These are phyloP conservation scores for Boletellus ananas DNA, from an alignment of 768 basidiomycete species.

Conservation along the genomic window DNA sequence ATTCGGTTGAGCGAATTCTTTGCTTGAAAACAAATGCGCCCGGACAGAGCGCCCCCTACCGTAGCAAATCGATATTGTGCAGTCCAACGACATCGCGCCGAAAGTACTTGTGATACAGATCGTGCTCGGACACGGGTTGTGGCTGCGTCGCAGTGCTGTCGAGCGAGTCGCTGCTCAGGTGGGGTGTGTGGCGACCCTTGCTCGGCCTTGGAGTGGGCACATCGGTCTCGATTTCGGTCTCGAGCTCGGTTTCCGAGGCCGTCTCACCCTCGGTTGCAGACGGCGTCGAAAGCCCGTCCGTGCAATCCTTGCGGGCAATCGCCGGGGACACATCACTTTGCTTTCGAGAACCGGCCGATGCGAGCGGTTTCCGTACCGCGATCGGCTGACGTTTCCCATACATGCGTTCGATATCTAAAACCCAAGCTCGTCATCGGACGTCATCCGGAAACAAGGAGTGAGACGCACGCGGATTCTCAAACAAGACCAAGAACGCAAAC, in stretches of 20 bases:
- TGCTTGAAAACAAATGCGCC: neutral
- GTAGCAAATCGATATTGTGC: constrained; percentile 76
- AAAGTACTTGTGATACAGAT: constrained; percentile 88
- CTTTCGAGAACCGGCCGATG: constrained; percentile 22
- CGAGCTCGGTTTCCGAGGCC: constrained; percentile 66
- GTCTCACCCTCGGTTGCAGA: constrained; percentile 69
- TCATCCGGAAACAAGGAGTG: constrained; percentile 26
- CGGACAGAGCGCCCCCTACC: constrained; percentile 48
- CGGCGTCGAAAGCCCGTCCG: constrained; percentile 48
- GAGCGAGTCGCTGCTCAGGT: constrained; percentile 5
- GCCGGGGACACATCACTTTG: constrained; percentile 10
- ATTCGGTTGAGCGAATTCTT: constrained; percentile 22
- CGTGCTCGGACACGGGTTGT: constrained; percentile 66
- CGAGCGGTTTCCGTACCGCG: constrained; percentile 72
- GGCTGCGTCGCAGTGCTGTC: neutral
- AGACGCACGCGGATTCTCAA: constrained; percentile 92
- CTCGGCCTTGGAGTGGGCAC: constrained; percentile 8
- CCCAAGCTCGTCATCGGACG: neutral
- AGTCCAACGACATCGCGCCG: constrained; percentile 80
- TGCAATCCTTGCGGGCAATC: constrained; percentile 20
- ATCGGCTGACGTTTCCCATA: constrained; percentile 93
- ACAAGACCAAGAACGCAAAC: constrained; percentile 92
- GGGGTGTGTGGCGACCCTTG: neutral
- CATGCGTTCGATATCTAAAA: constrained; percentile 82
- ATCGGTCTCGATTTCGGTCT: constrained; percentile 58